Evolutionary conservation across 2,329 filamentous ascomycete species (phyloP).

Genomic region (Tolypocladium sp.): DNA sequence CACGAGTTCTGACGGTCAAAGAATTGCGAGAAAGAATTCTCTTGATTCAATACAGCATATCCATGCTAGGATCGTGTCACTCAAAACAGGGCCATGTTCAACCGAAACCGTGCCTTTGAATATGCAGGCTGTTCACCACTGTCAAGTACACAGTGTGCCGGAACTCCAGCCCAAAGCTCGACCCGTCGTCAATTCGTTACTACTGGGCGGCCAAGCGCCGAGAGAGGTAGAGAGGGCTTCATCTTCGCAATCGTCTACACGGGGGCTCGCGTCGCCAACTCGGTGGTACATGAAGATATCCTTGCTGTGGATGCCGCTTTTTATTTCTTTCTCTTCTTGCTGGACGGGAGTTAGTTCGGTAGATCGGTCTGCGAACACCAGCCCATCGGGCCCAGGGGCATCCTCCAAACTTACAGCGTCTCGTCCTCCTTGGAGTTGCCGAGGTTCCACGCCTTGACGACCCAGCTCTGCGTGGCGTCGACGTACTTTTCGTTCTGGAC

Average conservation of each 20-base stretch:
- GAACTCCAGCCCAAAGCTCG: background rate
- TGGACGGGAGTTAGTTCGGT: background rate
- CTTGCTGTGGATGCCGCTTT: background rate
- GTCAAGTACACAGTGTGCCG: background rate
- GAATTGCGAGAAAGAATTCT: no score
- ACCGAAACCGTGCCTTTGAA: background rate
- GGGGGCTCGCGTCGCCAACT: background rate
- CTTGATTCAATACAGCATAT: background rate
- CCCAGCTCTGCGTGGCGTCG: constrained; percentile 61
- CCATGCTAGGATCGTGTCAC: background rate
- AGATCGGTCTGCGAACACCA: background rate
- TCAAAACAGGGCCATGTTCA: background rate
- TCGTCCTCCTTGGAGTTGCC: constrained; percentile 20
- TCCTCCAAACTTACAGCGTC: constrained; percentile 9
- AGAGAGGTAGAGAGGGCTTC: background rate
- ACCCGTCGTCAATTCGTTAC: background rate
- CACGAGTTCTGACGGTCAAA: no score
- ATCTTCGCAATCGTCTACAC: background rate
- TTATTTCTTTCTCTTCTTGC: constrained; percentile 6
- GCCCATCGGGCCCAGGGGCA: background rate
- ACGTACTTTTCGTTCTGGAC: constrained; percentile 61
- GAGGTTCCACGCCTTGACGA: constrained; percentile 59
- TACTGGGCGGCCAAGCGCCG: background rate
- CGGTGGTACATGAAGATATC: background rate
- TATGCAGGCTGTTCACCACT: background rate